Conservation (phyloP, 371 early-diverging fungal genomes). For the Mucor piriformis region DNA sequence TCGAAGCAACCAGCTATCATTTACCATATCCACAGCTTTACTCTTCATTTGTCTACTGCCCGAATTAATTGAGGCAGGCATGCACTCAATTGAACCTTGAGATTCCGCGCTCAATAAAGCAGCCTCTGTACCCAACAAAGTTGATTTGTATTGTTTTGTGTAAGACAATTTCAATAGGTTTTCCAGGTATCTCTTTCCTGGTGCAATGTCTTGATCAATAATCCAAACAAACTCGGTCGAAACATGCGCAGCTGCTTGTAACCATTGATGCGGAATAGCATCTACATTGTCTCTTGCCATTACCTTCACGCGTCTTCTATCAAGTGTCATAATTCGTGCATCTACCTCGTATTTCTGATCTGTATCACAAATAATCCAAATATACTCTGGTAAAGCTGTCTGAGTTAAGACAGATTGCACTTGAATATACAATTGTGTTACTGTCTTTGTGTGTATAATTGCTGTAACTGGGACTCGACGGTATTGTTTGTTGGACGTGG, state of each 20-base stretch:
- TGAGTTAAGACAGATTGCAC: constrained; percentile 54
- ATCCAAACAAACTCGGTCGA: constrained; percentile 55
- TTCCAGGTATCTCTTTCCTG: constrained; percentile 52
- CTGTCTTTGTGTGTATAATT: constrained; percentile 43
- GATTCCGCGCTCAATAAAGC: constrained; percentile 11
- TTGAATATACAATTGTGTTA: constrained; percentile 39
- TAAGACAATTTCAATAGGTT: constrained; percentile 44
- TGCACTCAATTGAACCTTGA: constrained; percentile 13
- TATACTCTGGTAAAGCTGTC: constrained; percentile 48
- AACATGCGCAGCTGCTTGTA: constrained; percentile 39
- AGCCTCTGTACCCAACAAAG: constrained; percentile 54
- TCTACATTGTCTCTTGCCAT: constrained; percentile 25
- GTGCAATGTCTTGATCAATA: constrained; percentile 48
- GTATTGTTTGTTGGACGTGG: constrained; percentile 6
- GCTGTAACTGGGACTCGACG: constrained; percentile 52
- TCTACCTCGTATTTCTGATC: constrained; percentile 21
- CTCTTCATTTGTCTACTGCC: constrained; percentile 21
- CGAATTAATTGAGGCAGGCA: constrained; percentile 18
- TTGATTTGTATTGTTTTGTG: constrained; percentile 46
- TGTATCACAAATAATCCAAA: constrained; percentile 52
- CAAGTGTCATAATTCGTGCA: constrained; percentile 28
- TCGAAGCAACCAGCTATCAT: constrained; percentile 42
- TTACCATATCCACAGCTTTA: constrained; percentile 34
- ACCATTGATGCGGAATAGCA: constrained; percentile 29
- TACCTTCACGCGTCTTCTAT: constrained; percentile 33